These are phyloP conservation scores for Cyamopsis tetragonoloba DNA, from an alignment of 306 rosid species.

Conservation along the genomic window DNA sequence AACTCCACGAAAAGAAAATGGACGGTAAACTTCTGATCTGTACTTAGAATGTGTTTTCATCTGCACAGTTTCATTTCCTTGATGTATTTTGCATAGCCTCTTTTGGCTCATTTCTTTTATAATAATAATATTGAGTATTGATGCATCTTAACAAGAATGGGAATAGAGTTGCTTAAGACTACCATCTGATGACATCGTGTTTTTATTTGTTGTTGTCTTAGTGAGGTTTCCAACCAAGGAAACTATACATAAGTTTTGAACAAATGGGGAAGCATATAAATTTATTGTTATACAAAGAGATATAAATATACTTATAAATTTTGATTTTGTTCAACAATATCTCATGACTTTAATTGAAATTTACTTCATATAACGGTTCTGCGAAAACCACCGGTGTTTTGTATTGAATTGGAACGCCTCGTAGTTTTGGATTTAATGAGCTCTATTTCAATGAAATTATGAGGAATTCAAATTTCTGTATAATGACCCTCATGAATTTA, in stretches of 20 bases:
- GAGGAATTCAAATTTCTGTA: conserved; percentile 6
- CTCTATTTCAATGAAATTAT: conserved; percentile 9
- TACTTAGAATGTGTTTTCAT: conserved; percentile 1
- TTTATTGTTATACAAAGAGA: neutral
- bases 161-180: conserved; percentile 2
- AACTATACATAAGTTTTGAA: conserved; percentile 1
- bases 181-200: neutral
- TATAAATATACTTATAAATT: neutral
- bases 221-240: conserved; percentile 1
- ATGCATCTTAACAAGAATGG: conserved; percentile 7
- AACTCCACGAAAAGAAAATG: conserved; percentile 55
- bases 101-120: conserved; percentile 8
- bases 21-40: conserved; percentile 47
- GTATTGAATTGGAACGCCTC: neutral
- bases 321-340: neutral
- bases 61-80: neutral
- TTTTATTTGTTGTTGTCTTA: conserved; percentile 4
- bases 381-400: neutral
- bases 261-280: neutral
- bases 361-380: neutral
- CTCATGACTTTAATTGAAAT: conserved; percentile 3
- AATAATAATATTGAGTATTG: no score
- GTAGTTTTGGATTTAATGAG: neutral
- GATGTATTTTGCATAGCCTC: neutral
- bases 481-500: conserved; percentile 17